A percentile compares a stretch with the other conserved stretches of the same genome.
Evolutionary conservation across 2,329 filamentous ascomycete species (phyloP).

Genomic region (Phialophora expanda): DNA sequence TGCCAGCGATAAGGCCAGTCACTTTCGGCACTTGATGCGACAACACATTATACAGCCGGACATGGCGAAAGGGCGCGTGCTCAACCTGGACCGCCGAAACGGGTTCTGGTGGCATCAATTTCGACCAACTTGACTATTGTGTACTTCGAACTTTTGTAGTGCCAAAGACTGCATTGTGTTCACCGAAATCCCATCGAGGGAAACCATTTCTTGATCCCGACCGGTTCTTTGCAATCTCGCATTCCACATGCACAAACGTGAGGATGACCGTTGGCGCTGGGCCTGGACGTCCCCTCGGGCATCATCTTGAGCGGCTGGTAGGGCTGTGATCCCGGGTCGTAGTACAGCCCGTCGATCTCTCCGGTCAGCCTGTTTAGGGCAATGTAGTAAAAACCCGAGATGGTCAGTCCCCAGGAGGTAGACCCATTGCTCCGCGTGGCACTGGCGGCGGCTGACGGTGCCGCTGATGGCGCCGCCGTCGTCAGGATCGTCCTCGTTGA

Average conservation of each 20-base stretch:
- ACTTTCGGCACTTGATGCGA: neutral
- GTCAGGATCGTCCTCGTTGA: slow-evolving; percentile 28
- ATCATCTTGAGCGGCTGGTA: slow-evolving; percentile 55
- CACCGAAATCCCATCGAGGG: slow-evolving; percentile 33
- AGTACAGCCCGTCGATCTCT: slow-evolving; percentile 56
- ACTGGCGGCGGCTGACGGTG: slow-evolving; percentile 5
- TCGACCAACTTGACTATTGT: neutral
- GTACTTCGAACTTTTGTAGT: neutral
- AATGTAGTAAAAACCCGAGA: slow-evolving; percentile 59
- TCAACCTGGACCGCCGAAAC: neutral
- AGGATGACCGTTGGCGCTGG: neutral
- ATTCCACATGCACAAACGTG: slow-evolving; percentile 26
- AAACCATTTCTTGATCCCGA: slow-evolving; percentile 37
- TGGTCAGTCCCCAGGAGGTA: slow-evolving; percentile 53
- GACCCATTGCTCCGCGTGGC: slow-evolving; percentile 5
- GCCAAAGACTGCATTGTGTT: neutral
- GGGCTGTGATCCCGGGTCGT: slow-evolving; percentile 56
- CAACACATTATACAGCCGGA: too few species aligned
- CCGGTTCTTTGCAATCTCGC: slow-evolving; percentile 21
- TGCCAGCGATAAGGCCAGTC: neutral
- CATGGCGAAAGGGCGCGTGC: neutral
- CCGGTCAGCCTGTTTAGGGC: slow-evolving; percentile 53
- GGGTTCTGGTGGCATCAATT: neutral
- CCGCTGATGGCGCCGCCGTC: slow-evolving; percentile 1
- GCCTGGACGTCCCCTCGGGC: slow-evolving; percentile 40